Conservation (phyloP, 768 basidiomycete genomes). For the Trametes coccinea region DNA sequence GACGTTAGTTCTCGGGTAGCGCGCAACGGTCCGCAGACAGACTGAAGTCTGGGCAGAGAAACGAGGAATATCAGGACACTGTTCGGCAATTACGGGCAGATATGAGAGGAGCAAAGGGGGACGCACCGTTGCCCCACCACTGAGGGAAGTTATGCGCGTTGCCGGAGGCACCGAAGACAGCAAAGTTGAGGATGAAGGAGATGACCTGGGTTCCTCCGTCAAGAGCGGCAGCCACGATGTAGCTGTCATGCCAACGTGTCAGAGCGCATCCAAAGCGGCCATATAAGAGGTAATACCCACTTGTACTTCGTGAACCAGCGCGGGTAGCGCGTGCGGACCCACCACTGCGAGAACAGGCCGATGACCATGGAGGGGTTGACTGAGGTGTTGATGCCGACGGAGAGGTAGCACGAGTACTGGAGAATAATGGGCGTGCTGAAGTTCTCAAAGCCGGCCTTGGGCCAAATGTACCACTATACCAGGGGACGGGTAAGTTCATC, state of each 20-base stretch:
- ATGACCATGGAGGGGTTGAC: constrained; percentile 47
- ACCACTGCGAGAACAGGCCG: constrained; percentile 50
- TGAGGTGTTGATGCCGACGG: constrained; percentile 58
- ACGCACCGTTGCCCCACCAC: constrained; percentile 31
- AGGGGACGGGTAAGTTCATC: background rate
- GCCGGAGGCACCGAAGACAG: constrained; percentile 32
- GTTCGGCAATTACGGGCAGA: background rate
- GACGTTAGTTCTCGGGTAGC: constrained; percentile 18
- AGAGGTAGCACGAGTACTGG: constrained; percentile 43
- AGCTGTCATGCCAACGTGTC: constrained; percentile 27
- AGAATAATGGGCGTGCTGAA: constrained; percentile 50
- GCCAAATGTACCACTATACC: constrained; percentile 43
- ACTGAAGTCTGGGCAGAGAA: constrained; percentile 20
- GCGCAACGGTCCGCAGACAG: constrained; percentile 31
- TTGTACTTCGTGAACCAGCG: constrained; percentile 42
- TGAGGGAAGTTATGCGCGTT: constrained; percentile 30
- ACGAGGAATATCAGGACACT: background rate
- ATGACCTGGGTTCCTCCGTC: constrained; percentile 42
- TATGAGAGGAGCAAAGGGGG: background rate
- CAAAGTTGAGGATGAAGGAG: constrained; percentile 38
- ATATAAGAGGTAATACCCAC: constrained; percentile 20
- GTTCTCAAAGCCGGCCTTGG: constrained; percentile 47
- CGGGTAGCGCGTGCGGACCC: constrained; percentile 39
- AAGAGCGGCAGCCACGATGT: constrained; percentile 41
- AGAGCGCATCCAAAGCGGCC: background rate